phyloP scores from a whole-genome alignment of 2,329 filamentous ascomycete genomes.

The Xylariaceae sp. region DNA sequence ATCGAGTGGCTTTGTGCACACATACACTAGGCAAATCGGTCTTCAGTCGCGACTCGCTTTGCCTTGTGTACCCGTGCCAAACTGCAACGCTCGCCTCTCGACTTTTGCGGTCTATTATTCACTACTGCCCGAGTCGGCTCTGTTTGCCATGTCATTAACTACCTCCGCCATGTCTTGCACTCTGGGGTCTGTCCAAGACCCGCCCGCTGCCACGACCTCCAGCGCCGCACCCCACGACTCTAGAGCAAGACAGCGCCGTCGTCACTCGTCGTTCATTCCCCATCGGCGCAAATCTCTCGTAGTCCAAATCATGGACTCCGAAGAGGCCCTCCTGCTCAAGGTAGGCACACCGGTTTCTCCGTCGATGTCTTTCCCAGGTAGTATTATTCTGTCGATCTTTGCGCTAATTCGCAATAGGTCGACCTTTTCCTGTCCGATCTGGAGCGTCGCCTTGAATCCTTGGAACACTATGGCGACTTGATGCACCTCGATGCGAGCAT shows the following conservation, averaged over 20 bases:
- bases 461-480: conserved; percentile 82
- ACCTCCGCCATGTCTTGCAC: conserved; percentile 30
- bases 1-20: not conserved
- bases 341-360: conserved; percentile 29
- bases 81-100: too few relatives aligned
- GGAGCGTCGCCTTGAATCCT: conserved; percentile 76
- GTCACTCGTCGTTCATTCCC: conserved; percentile 54
- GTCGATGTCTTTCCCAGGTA: not conserved
- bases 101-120: too few relatives aligned
- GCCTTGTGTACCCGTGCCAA: not conserved
- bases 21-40: not conserved
- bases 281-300: conserved; percentile 53
- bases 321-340: conserved; percentile 57
- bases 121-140: not conserved
- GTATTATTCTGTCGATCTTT: not conserved
- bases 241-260: conserved; percentile 39
- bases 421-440: conserved; percentile 81
- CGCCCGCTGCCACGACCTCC: conserved; percentile 36
- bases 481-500: conserved; percentile 74
- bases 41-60: conserved; percentile 4
- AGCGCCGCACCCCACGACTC: conserved; percentile 36
- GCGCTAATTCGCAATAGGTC: conserved; percentile 43
- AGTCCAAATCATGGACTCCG: conserved; percentile 56
- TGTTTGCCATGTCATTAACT: conserved; percentile 3
- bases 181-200: conserved; percentile 33